A percentile compares a stretch with the other conserved stretches of the same genome.
These are phyloP conservation scores for Aurantiochytrium sp. DNA, from an alignment of 108 stramenopile species.

Conservation along the genomic window DNA sequence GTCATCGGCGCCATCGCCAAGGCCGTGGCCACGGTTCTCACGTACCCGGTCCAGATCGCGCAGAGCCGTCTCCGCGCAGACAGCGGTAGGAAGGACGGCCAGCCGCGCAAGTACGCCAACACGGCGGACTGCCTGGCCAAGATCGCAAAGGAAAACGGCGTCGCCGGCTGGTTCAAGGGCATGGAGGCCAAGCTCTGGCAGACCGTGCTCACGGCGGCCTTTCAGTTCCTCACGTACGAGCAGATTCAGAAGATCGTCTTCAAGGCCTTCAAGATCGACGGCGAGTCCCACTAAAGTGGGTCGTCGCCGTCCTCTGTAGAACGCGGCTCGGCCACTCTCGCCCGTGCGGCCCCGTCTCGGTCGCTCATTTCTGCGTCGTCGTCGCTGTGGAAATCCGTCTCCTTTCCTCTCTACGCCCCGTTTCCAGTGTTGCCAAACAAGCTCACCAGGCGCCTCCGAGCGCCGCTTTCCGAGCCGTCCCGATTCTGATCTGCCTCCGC, in stretches of 20 bases:
- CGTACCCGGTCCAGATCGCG: slow-evolving; percentile 82
- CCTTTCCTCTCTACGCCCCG: no score
- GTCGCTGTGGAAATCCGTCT: no score
- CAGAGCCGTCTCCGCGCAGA: slow-evolving; percentile 60
- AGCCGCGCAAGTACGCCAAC: slow-evolving; percentile 44
- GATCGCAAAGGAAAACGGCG: slow-evolving; percentile 63
- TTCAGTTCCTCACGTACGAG: background rate
- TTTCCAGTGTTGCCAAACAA: no score
- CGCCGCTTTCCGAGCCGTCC: no score
- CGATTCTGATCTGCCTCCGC: no score
- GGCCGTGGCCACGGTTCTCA: slow-evolving; percentile 72
- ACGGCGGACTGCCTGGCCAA: slow-evolving; percentile 66
- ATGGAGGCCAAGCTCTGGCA: slow-evolving; percentile 84
- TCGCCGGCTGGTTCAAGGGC: slow-evolving; percentile 70
- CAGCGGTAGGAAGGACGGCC: slow-evolving; percentile 46
- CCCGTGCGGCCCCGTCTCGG: no score
- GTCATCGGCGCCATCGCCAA: slow-evolving; percentile 79
- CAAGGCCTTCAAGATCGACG: background rate
- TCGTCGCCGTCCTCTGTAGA: background rate
- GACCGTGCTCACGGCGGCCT: slow-evolving; percentile 69
- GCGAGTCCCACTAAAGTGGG: background rate
- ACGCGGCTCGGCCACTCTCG: no score
- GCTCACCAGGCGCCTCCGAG: no score
- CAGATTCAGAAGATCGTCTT: background rate
- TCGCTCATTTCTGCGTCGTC: no score